These are phyloP conservation scores for Scedosporium minutisporum DNA, from an alignment of 2,329 filamentous ascomycete species.

Conservation along the genomic window DNA sequence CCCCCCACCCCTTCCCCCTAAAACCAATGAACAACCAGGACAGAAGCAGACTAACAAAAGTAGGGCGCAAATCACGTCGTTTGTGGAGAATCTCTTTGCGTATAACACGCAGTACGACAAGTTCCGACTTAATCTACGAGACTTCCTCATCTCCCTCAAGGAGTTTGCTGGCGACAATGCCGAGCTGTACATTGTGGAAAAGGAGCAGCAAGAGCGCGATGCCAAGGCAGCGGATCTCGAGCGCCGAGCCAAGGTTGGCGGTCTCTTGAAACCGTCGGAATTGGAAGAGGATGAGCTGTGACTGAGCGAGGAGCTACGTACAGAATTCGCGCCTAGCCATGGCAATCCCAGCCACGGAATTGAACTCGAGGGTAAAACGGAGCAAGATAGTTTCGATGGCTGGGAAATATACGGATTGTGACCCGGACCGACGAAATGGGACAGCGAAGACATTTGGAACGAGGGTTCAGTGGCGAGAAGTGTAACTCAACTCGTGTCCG, in stretches of 20 bases:
- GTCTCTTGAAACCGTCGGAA: constrained; percentile 93
- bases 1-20: background rate
- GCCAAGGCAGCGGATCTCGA: constrained; percentile 84
- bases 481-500: background rate
- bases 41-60: background rate
- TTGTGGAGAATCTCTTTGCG: constrained; percentile 82
- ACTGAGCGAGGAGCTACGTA: constrained; percentile 62
- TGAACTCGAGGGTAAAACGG: constrained; percentile 17
- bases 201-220: constrained; percentile 81
- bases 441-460: background rate
- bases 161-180: constrained; percentile 95
- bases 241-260: constrained; percentile 87
- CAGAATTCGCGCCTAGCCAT: constrained; percentile 42
- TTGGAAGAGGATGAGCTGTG: constrained; percentile 85
- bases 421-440: constrained; percentile 6
- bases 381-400: constrained; percentile 40
- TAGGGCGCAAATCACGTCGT: constrained; percentile 64
- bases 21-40: background rate
- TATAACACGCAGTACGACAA: constrained; percentile 83
- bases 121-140: constrained; percentile 91
- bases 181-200: constrained; percentile 86
- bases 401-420: constrained; percentile 59
- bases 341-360: constrained; percentile 13
- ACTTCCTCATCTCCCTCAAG: constrained; percentile 95
- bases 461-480: background rate